Evolutionary conservation across 768 basidiomycete species (phyloP).

Genomic region (Strobilomyces confusus): DNA sequence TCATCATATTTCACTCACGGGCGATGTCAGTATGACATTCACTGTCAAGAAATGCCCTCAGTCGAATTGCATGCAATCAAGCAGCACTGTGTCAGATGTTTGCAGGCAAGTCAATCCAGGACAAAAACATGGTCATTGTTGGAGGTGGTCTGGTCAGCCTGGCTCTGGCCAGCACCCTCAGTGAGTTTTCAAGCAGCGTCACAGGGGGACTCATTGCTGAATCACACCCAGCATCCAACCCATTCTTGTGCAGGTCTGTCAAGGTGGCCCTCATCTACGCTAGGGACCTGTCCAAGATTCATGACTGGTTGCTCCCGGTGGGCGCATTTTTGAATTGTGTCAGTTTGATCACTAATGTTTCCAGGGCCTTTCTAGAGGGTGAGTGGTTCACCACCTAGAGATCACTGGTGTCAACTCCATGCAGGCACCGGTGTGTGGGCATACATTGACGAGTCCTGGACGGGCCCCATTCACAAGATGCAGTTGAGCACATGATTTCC

Average conservation of each 20-base stretch:
- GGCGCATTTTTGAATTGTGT: constrained; percentile 76
- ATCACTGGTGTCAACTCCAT: constrained; percentile 1
- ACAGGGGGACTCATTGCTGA: neutral
- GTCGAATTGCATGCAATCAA: constrained; percentile 3
- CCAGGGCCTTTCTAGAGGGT: constrained; percentile 67
- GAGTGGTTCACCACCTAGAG: constrained; percentile 6
- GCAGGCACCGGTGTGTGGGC: constrained; percentile 84
- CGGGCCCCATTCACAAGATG: constrained; percentile 78
- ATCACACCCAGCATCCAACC: constrained; percentile 46
- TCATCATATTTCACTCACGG: constrained; percentile 2
- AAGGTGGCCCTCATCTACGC: constrained; percentile 79
- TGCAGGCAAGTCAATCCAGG: constrained; percentile 30
- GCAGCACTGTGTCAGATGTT: constrained; percentile 12
- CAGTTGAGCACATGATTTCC: constrained; percentile 56
- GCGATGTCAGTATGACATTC: constrained; percentile 4
- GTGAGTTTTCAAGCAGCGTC: constrained; percentile 40
- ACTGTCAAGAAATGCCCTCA: constrained; percentile 2
- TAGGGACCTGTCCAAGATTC: constrained; percentile 64
- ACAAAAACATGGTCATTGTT: constrained; percentile 88
- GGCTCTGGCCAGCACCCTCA: constrained; percentile 80
- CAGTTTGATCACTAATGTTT: constrained; percentile 78
- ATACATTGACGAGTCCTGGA: constrained; percentile 63
- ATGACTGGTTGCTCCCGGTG: constrained; percentile 57
- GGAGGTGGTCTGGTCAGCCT: constrained; percentile 93
- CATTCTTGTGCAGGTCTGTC: constrained; percentile 46